Conservation (phyloP, 768 basidiomycete species). For the Termitomyces sp. region DNA sequence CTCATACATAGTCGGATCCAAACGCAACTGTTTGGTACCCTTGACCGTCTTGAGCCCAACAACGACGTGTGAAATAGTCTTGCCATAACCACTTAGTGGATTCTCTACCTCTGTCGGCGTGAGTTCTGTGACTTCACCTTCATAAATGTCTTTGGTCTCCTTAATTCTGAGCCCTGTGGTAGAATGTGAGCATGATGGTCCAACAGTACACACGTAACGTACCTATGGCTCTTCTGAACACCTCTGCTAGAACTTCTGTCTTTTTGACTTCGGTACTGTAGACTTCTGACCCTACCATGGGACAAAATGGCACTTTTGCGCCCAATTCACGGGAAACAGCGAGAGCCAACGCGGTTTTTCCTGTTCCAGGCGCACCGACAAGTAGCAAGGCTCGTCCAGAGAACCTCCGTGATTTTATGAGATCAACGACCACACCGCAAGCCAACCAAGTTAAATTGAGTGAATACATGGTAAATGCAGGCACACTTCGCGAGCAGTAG, state of each 20-base stretch:
- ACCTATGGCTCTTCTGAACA: constrained; percentile 95
- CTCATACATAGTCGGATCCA: constrained; percentile 95
- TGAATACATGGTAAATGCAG: neutral
- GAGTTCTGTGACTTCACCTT: constrained; percentile 96
- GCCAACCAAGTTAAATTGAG: constrained; percentile 45
- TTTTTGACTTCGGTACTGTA: constrained; percentile 98
- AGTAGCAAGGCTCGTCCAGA: constrained; percentile 89
- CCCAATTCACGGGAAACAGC: constrained; percentile 94
- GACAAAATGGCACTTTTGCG: constrained; percentile 92
- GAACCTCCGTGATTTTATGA: constrained; percentile 88
- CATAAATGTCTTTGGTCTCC: constrained; percentile 98
- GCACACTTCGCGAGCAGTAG: constrained; percentile 80
- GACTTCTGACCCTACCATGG: too few relatives aligned
- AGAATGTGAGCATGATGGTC: neutral
- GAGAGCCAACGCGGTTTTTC: constrained; percentile 55
- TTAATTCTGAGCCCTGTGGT: constrained; percentile 87
- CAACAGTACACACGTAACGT: constrained; percentile 20
- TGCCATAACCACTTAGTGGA: constrained; percentile 95
- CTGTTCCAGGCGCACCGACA: constrained; percentile 95
- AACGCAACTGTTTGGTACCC: constrained; percentile 88
- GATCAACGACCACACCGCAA: constrained; percentile 85
- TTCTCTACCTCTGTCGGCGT: constrained; percentile 97
- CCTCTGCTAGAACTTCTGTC: constrained; percentile 94
- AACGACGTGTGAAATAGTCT: constrained; percentile 96
- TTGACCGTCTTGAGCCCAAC: constrained; percentile 92